Conservation (phyloP, 2,329 filamentous ascomycete species). For the Blastomyces gilchristii region DNA sequence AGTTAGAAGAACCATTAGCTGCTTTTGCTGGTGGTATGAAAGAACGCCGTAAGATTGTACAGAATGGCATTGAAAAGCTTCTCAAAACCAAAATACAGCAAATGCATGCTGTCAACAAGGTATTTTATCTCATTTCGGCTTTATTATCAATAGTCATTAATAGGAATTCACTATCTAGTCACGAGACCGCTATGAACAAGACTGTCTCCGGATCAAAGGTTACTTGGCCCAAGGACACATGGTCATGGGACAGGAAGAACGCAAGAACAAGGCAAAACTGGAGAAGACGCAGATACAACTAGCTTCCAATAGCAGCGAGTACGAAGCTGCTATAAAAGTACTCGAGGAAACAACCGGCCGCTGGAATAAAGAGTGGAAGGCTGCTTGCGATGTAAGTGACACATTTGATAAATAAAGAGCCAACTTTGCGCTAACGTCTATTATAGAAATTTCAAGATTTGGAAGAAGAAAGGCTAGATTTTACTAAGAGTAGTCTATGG, state of each 20-base stretch:
- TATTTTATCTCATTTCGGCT: constrained; percentile 28
- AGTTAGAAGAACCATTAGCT: constrained; percentile 83
- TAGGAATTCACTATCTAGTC: constrained; percentile 43
- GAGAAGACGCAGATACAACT: constrained; percentile 98
- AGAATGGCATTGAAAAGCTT: constrained; percentile 85
- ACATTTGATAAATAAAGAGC: background rate
- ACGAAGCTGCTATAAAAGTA: constrained; percentile 83
- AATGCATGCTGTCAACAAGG: constrained; percentile 84
- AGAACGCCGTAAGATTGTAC: constrained; percentile 91
- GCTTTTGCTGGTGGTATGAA: constrained; percentile 94
- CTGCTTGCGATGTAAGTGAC: constrained; percentile 62
- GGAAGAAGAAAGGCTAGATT: constrained; percentile 93
- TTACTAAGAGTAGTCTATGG: constrained; percentile 96
- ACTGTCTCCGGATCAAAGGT: constrained; percentile 95
- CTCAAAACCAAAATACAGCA: constrained; percentile 90
- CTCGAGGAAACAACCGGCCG: constrained; percentile 89
- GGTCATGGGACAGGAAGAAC: constrained; percentile 99
- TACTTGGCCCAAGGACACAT: constrained; percentile 98
- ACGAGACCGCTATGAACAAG: constrained; percentile 90
- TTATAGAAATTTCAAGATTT: constrained; percentile 90
- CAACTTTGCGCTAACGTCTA: constrained; percentile 17
- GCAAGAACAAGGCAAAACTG: constrained; percentile 96
- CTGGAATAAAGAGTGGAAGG: constrained; percentile 98
- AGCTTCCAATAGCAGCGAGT: constrained; percentile 81
- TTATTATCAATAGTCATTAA: background rate